Evolutionary conservation across 2,329 filamentous ascomycete species (phyloP).

Genomic region (Neocucurbitaria cava): DNA sequence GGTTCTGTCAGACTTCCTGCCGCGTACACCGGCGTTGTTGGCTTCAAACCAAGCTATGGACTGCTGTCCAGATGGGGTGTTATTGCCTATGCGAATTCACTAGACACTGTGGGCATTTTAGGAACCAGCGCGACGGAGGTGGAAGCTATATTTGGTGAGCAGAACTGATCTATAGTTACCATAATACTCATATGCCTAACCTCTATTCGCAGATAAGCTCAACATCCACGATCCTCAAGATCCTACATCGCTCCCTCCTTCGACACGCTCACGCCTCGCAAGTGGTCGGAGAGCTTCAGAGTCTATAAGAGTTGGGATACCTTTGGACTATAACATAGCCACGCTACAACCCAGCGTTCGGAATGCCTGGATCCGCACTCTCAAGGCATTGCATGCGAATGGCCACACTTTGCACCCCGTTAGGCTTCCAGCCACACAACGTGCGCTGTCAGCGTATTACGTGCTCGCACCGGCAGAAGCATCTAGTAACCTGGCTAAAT

Average conservation of each 20-base stretch:
- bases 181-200: conserved; percentile 3
- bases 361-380: conserved; percentile 70
- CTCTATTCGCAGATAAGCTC: conserved; percentile 51
- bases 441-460: conserved; percentile 92
- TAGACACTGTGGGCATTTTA: conserved; percentile 87
- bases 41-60: conserved; percentile 92
- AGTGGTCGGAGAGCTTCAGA: not conserved
- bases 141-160: conserved; percentile 49
- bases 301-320: conserved; percentile 61
- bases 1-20: conserved; percentile 88
- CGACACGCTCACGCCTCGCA: conserved; percentile 60
- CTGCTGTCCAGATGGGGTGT: conserved; percentile 85
- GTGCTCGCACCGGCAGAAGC: conserved; percentile 94
- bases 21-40: conserved; percentile 81
- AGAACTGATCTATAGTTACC: not conserved
- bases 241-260: conserved; percentile 71
- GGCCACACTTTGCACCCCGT: conserved; percentile 78
- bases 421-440: conserved; percentile 81
- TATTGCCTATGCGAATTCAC: conserved; percentile 88
- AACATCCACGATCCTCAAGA: conserved; percentile 72
- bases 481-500: conserved; percentile 94
- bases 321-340: conserved; percentile 83
- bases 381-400: conserved; percentile 65
- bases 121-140: conserved; percentile 62
- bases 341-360: conserved; percentile 77